phyloP scores from a whole-genome alignment of 2,329 filamentous ascomycete genomes.

The Grosmannia clavigera region DNA sequence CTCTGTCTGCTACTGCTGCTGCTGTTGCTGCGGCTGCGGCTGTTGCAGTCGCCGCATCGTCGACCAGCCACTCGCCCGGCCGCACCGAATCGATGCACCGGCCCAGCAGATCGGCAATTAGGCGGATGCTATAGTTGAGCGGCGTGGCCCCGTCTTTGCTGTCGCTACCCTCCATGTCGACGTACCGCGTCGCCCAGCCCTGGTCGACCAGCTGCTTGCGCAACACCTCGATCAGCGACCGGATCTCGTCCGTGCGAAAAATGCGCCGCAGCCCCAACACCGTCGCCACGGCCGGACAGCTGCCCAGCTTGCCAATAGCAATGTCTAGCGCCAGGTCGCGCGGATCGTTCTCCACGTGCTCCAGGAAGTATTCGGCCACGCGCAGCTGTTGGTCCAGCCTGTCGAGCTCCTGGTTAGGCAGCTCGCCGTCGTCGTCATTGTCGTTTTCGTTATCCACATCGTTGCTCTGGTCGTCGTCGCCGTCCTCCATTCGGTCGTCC shows the following conservation, averaged over 20 bases:
- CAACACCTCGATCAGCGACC: constrained; percentile 60
- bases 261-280: constrained; percentile 50
- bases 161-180: constrained; percentile 38
- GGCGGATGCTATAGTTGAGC: constrained; percentile 55
- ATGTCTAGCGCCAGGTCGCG: constrained; percentile 53
- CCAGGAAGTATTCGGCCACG: constrained; percentile 54
- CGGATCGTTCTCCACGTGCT: constrained; percentile 44
- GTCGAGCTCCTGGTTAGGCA: constrained; percentile 43
- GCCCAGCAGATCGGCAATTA: constrained; percentile 59
- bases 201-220: constrained; percentile 62
- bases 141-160: constrained; percentile 35
- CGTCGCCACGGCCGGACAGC: constrained; percentile 47
- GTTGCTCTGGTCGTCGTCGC: constrained; percentile 6
- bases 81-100: constrained; percentile 67
- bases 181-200: constrained; percentile 62
- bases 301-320: constrained; percentile 57
- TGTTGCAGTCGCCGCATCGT: constrained; percentile 31
- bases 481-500: constrained; percentile 16
- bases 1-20: neutral
- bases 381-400: constrained; percentile 53
- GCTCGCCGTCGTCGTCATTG: constrained; percentile 19
- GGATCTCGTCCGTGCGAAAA: constrained; percentile 54
- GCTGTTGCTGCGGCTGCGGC: no score
- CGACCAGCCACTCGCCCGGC: constrained; percentile 59
- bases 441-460: constrained; percentile 14